Evolutionary conservation across 192 early-diverging fungal species (phyloP).

Genomic region (Coemansia sp.): DNA sequence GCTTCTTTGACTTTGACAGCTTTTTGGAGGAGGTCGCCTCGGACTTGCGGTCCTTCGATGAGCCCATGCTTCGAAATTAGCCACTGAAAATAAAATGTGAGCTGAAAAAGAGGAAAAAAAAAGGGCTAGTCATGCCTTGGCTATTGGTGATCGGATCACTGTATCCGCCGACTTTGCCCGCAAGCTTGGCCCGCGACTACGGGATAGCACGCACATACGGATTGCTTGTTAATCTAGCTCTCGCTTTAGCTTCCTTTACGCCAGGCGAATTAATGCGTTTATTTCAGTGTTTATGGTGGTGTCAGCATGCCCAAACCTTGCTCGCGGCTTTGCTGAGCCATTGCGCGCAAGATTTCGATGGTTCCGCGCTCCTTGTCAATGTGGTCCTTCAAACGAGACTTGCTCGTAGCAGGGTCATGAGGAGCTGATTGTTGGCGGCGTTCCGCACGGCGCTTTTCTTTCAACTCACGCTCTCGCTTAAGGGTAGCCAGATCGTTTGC

Average conservation of each 20-base stretch:
- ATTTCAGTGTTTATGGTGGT: too few relatives aligned
- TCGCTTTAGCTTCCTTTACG: too few relatives aligned
- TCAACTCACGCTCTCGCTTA: slow-evolving; percentile 19
- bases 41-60: slow-evolving; percentile 4
- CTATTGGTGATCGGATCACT: background rate
- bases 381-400: slow-evolving; percentile 44
- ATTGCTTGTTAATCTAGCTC: too few relatives aligned
- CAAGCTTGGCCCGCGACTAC: too few relatives aligned
- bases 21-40: slow-evolving; percentile 5
- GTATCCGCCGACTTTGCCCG: too few relatives aligned
- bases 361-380: slow-evolving; percentile 70
- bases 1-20: slow-evolving; percentile 13
- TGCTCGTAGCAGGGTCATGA: slow-evolving; percentile 5
- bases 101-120: background rate
- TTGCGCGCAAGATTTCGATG: slow-evolving; percentile 63
- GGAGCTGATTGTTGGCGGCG: slow-evolving; percentile 5
- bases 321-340: slow-evolving; percentile 60
- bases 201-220: too few relatives aligned
- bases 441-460: slow-evolving; percentile 14
- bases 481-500: slow-evolving; percentile 44
- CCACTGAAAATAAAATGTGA: background rate
- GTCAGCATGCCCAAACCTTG: slow-evolving; percentile 34
- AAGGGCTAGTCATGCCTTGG: too few relatives aligned
- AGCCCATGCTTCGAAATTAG: slow-evolving; percentile 10
- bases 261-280: too few relatives aligned